Evolutionary conservation across 768 basidiomycete genomes (phyloP).

Genomic region (Serendipita sp.): DNA sequence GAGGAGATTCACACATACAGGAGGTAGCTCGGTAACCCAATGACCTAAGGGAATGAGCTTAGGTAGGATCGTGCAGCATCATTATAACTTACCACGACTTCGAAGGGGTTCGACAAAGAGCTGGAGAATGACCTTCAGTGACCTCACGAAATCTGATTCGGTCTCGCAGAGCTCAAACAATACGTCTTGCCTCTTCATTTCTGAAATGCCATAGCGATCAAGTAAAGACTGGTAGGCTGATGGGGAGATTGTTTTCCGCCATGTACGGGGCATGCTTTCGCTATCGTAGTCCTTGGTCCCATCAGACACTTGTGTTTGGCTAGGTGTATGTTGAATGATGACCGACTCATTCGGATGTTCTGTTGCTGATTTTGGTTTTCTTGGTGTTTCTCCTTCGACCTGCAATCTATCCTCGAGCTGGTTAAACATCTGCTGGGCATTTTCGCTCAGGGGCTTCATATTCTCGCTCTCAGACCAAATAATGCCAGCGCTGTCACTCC

Average conservation of each 20-base stretch:
- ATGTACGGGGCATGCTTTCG: conserved; percentile 13
- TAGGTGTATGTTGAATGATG: too few species aligned
- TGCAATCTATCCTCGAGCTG: background rate
- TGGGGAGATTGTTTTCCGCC: conserved; percentile 21
- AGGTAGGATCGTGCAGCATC: conserved; percentile 45
- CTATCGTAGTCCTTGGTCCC: too few species aligned
- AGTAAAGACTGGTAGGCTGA: conserved; percentile 22
- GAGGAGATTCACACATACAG: conserved; percentile 50
- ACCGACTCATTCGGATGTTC: too few species aligned
- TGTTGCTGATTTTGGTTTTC: too few species aligned
- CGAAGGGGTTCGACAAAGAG: conserved; percentile 67
- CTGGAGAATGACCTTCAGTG: conserved; percentile 46
- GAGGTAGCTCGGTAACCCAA: conserved; percentile 28
- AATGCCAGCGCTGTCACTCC: background rate
- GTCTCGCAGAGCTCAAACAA: conserved; percentile 52
- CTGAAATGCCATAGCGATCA: conserved; percentile 28
- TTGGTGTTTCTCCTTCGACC: too few species aligned
- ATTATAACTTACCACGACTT: conserved; percentile 34
- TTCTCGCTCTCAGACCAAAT: background rate
- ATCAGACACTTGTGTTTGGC: too few species aligned
- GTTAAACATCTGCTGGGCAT: background rate
- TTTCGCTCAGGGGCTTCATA: background rate
- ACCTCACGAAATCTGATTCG: conserved; percentile 52
- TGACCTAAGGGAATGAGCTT: background rate
- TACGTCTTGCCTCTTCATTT: conserved; percentile 46